These are phyloP conservation scores for Eutypa lata DNA, from an alignment of 2,329 filamentous ascomycete species.

Conservation along the genomic window DNA sequence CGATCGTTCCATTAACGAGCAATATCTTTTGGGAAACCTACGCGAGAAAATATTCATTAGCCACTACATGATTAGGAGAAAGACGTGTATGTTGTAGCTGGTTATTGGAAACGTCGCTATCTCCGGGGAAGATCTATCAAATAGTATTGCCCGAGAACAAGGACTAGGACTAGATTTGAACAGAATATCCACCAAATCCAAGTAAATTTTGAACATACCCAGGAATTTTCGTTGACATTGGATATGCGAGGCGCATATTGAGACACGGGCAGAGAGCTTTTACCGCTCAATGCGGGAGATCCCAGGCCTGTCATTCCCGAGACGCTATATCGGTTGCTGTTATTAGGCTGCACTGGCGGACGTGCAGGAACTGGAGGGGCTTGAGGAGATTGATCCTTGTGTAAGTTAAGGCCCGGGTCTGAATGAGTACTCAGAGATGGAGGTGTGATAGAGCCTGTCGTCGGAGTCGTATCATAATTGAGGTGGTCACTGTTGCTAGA, in stretches of 20 bases:
- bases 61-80: constrained; percentile 18
- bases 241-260: constrained; percentile 77
- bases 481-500: constrained; percentile 55
- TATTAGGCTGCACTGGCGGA: constrained; percentile 36
- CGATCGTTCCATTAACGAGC: constrained; percentile 76
- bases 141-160: too few species aligned
- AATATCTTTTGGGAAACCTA: constrained; percentile 91
- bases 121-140: too few species aligned
- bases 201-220: constrained; percentile 57
- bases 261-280: constrained; percentile 60
- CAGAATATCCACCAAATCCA: neutral
- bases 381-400: constrained; percentile 43
- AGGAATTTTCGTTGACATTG: constrained; percentile 77
- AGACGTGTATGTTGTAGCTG: constrained; percentile 6
- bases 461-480: constrained; percentile 58
- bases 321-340: constrained; percentile 60
- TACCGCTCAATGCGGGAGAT: constrained; percentile 51
- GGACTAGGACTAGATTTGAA: too few species aligned
- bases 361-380: constrained; percentile 30
- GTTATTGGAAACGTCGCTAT: neutral
- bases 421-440: constrained; percentile 69
- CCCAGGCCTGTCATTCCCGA: constrained; percentile 61
- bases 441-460: constrained; percentile 70
- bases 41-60: constrained; percentile 7
- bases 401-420: constrained; percentile 62